These are phyloP conservation scores for Acanthamoeba divionensis DNA, from an alignment of 208 protist species.

Conservation along the genomic window DNA sequence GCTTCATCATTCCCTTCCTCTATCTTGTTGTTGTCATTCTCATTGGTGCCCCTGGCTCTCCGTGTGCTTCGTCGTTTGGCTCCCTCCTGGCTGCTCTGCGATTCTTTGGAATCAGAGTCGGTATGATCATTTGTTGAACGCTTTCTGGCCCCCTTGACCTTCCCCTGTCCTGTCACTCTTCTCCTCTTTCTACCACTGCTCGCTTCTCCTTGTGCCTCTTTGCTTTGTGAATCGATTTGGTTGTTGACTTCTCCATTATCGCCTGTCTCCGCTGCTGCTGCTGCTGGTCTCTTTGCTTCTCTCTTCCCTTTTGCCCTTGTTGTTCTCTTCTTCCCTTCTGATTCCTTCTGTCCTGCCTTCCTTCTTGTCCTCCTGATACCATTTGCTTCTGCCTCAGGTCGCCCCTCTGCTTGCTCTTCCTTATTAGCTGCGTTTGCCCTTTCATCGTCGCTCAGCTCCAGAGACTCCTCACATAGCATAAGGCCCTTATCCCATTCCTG, in stretches of 20 bases:
- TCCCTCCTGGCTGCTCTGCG: not conserved
- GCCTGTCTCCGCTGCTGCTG: not conserved
- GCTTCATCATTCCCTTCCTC: not conserved
- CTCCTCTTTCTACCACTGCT: not conserved
- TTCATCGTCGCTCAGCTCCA: not conserved
- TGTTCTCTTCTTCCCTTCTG: not conserved
- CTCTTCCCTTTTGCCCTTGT: not conserved
- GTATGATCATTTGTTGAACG: not conserved
- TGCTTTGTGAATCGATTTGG: not conserved
- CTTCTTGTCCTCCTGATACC: not conserved
- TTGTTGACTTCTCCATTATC: not conserved
- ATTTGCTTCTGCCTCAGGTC: not conserved
- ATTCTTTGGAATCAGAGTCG: not conserved
- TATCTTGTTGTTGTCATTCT: not conserved
- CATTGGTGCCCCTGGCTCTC: not conserved
- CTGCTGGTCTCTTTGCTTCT: not conserved
- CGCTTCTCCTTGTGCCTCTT: not conserved
- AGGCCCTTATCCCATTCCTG: not conserved
- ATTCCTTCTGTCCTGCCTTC: not conserved
- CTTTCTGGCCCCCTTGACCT: not conserved
- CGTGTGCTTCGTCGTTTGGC: not conserved
- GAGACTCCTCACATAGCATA: not conserved
- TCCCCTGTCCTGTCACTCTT: not conserved
- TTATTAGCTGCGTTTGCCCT: not conserved
- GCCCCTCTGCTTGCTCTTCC: not conserved